Evolutionary conservation across 306 rosid species (phyloP).

Genomic region (Calophaca sinica): DNA sequence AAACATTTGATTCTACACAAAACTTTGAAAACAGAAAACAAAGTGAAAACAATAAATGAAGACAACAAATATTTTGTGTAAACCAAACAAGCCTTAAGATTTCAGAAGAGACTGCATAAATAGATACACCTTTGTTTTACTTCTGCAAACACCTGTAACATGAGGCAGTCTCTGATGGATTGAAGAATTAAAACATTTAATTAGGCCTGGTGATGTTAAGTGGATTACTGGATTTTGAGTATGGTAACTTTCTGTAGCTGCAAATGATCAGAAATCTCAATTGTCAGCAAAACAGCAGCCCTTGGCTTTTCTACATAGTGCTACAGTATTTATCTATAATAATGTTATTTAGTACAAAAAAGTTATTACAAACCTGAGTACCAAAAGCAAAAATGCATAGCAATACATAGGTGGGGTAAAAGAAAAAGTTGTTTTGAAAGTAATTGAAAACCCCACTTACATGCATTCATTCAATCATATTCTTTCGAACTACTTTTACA

Average conservation of each 20-base stretch:
- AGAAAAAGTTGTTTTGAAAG: no score
- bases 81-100: neutral
- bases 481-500: no score
- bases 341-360: no score
- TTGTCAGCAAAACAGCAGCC: neutral
- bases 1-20: no score
- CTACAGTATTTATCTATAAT: neutral
- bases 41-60: no score
- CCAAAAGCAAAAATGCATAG: no score
- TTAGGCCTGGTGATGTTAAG: constrained; percentile 18
- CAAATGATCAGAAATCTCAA: constrained; percentile 14
- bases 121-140: constrained; percentile 52
- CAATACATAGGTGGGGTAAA: no score
- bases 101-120: neutral
- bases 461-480: no score
- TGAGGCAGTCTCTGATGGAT: constrained; percentile 44
- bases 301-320: constrained; percentile 1
- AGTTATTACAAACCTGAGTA: no score
- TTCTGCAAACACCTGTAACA: constrained; percentile 28
- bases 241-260: constrained; percentile 47
- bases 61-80: no score
- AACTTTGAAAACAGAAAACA: no score
- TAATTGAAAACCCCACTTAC: no score
- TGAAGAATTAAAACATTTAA: constrained; percentile 43
- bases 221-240: constrained; percentile 29